These are phyloP conservation scores for Mollisia scopiformis DNA, from an alignment of 2,329 filamentous ascomycete species.

Conservation along the genomic window DNA sequence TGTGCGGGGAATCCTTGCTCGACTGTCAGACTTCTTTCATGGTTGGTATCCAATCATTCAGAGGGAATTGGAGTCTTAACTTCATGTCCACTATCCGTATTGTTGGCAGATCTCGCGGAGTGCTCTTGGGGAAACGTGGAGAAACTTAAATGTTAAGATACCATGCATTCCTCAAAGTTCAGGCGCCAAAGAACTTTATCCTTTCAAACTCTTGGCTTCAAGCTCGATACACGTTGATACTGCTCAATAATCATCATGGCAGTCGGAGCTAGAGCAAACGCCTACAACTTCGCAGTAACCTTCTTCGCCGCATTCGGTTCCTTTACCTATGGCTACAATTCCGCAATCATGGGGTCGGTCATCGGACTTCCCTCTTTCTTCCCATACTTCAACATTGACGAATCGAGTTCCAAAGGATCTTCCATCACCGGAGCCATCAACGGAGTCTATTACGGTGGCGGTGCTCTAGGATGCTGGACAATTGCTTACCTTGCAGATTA, in stretches of 20 bases:
- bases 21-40: too few species aligned
- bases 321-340: constrained; percentile 18
- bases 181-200: too few species aligned
- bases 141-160: too few species aligned
- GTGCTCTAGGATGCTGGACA: constrained; percentile 11
- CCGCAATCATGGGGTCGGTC: constrained; percentile 10
- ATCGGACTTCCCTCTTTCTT: constrained; percentile 12
- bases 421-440: constrained; percentile 14
- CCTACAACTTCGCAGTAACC: constrained; percentile 9
- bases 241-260: background rate
- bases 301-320: constrained; percentile 15
- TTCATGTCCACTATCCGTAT: too few species aligned
- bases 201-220: too few species aligned
- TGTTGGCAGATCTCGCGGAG: too few species aligned
- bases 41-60: too few species aligned
- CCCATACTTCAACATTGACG: constrained; percentile 7
- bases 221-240: too few species aligned
- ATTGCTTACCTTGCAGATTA: constrained; percentile 11
- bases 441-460: constrained; percentile 15
- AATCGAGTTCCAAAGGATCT: background rate
- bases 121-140: too few species aligned
- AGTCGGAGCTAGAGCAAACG: background rate
- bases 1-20: too few species aligned
- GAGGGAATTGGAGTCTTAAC: too few species aligned
- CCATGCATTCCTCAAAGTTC: too few species aligned